A percentile compares a stretch with the other conserved stretches of the same genome.
Evolutionary conservation across 1,139 yeast species (phyloP).

Genomic region (Hansenula lynferdii): DNA sequence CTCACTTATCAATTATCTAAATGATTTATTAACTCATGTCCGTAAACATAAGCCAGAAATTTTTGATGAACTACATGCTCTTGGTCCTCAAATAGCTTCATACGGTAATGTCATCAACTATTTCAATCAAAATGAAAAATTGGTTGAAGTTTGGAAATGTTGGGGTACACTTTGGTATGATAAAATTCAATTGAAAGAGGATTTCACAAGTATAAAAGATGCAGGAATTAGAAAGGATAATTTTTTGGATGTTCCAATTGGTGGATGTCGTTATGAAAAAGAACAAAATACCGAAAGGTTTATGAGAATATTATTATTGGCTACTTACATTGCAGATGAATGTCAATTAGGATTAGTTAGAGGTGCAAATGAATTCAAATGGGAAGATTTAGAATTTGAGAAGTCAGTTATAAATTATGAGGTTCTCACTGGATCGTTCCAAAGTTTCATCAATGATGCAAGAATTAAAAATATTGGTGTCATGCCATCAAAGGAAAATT

Average conservation of each 20-base stretch:
- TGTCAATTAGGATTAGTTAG: slow-evolving; percentile 51
- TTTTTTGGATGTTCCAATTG: slow-evolving; percentile 56
- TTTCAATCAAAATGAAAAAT: slow-evolving; percentile 52
- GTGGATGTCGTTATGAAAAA: slow-evolving; percentile 49
- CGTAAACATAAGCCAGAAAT: slow-evolving; percentile 28
- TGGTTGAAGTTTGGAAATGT: slow-evolving; percentile 78
- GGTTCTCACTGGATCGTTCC: background rate
- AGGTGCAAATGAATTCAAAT: slow-evolving; percentile 29
- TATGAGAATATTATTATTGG: slow-evolving; percentile 45
- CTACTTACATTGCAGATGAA: slow-evolving; percentile 44
- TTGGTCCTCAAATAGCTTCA: slow-evolving; percentile 4
- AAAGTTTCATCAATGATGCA: slow-evolving; percentile 6
- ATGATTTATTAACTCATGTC: slow-evolving; percentile 26
- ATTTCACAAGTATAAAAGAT: slow-evolving; percentile 43
- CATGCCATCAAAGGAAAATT: background rate
- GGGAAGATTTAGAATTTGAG: background rate
- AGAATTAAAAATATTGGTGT: slow-evolving; percentile 2
- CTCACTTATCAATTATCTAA: slow-evolving; percentile 54
- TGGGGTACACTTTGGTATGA: slow-evolving; percentile 87
- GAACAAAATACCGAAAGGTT: slow-evolving; percentile 41
- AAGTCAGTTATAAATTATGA: background rate
- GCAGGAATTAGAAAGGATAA: slow-evolving; percentile 58
- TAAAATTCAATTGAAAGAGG: slow-evolving; percentile 43
- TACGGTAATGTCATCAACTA: slow-evolving; percentile 9
- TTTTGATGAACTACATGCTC: slow-evolving; percentile 13